Evolutionary conservation across 2,329 filamentous ascomycete species (phyloP), one percentile per base, ranked within the genome.

Genomic region (Ophiostoma ips): DNA sequence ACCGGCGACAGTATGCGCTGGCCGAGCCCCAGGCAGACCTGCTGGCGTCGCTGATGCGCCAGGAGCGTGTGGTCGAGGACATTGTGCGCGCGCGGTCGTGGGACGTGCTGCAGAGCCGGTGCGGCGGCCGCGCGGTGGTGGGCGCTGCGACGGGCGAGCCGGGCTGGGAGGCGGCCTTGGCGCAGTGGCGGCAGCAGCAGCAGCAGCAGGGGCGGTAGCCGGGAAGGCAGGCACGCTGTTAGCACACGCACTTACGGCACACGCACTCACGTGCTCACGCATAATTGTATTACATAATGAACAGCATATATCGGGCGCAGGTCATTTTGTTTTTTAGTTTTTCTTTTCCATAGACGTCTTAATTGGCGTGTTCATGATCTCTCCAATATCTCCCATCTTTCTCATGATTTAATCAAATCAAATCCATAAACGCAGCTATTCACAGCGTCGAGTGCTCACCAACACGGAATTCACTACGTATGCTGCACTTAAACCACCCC

Each of bases 11-110:
- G 28, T 94, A 87, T 63, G 90, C 90, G 58, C 81, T 85, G 0
- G 69, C 72, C 48, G 88, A 96, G 66, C 74, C 85, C 13, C 74
- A 88, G 55, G 92, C 88, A 1, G 85, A 95, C 66, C 77, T 75
- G 46, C 64, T 98, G 53, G 88, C 87, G 10, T 73, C 72, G 38
- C 62, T 89, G 48, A 68, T 94, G 52, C 73, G 84, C 57, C 84
- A 85, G 61, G 87, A 94, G 68, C 75, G 79, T 59, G 76, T 77
- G 36, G 78, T 94, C 15, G 87, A 94, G 67, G 74, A 71, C 51
- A 92, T 94, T 50, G 77, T 98, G 48, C 75, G 92, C 56, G 73
- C 76, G 47, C 76, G 88, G 62, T 94, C 85, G 1, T 96, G 92
- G 90, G 72, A 74, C 1, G 63, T 94, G 24, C 73, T 95, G 3